Evolutionary conservation across 2,329 filamentous ascomycete species (phyloP), one percentile per base, ranked within the genome.

Genomic region (Paraconiothyrium brasiliense): DNA sequence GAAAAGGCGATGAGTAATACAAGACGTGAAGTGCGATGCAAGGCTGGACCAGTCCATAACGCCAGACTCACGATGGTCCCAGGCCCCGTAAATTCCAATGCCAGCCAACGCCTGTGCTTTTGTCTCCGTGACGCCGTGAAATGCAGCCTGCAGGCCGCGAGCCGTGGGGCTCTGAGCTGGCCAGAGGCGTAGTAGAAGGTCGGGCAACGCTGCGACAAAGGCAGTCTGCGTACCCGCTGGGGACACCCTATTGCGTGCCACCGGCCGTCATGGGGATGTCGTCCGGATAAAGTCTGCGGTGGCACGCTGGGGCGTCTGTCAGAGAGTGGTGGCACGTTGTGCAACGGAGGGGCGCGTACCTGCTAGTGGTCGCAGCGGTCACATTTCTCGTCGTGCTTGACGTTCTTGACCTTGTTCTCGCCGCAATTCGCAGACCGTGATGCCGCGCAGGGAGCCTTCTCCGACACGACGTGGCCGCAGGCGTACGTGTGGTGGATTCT

Each of bases 301-400:
- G 63, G 67, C 63, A 73, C 63, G 65, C 75, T 76, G 48, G 49
- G 24, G 34, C 57, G 57, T 57, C 65, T 57, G 74, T 78, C 69
- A 78, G 75, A 72, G 63, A 61, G 14, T 22, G 35, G 65, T 70
- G 73, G 55, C 64, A 71, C 66, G 60, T 49, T 52, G 51, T 46
- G 63, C 49, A 44, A 64, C 55, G 27, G 30, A n/a, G 37, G 54
- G 58, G 65, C 44, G 58, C 48, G 66, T 76, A 78, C 77, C 74
- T 73, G 74, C 77, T 77, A 82, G 66, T 79, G 78, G 63, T 81
- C 80, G 68, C 82, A 84, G 47, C 71, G 70, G 64, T 80, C 78
- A 64, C 82, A 84, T 67, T 82, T 83, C 64, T 82, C 80, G 56
- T 81, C 80, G 70, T 84, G 82, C 68, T 80, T 81, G 72, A 84